Percentiles rank a stretch among this genome's conserved stretches.
Evolutionary conservation across 768 basidiomycete genomes (phyloP).

Genomic region (Auriscalpium microsporum): DNA sequence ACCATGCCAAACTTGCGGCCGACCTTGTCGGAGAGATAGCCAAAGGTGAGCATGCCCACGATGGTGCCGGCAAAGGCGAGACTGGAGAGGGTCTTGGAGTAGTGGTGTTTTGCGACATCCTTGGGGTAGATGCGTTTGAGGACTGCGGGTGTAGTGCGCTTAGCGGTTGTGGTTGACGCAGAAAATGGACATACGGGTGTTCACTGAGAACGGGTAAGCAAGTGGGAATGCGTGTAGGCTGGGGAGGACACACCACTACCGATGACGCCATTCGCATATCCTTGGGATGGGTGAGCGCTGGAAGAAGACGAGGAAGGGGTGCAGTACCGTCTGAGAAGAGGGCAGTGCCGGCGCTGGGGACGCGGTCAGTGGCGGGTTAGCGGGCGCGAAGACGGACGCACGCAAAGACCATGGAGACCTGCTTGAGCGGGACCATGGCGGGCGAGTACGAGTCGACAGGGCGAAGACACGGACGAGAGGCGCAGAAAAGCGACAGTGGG

Average conservation of each 20-base stretch:
- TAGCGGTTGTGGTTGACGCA: neutral
- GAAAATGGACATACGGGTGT: conserved; percentile 42
- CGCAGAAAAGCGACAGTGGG: neutral
- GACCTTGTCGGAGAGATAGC: conserved; percentile 78
- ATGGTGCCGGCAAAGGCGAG: conserved; percentile 79
- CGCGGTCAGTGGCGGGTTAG: neutral
- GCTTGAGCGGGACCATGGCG: neutral
- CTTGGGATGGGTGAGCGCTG: conserved; percentile 26
- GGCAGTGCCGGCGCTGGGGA: conserved; percentile 70
- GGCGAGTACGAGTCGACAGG: neutral
- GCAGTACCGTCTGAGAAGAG: conserved; percentile 73
- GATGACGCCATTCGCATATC: conserved; percentile 76
- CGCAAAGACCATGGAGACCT: conserved; percentile 83
- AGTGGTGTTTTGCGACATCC: conserved; percentile 42
- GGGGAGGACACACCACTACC: conserved; percentile 50
- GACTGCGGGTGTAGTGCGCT: conserved; percentile 33
- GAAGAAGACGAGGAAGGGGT: neutral
- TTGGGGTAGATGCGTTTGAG: conserved; percentile 59
- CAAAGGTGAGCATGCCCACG: conserved; percentile 78
- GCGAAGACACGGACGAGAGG: neutral
- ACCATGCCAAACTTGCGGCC: conserved; percentile 78
- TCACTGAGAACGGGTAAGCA: conserved; percentile 35
- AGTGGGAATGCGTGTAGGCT: neutral
- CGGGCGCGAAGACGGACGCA: conserved; percentile 27
- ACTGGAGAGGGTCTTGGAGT: conserved; percentile 55